Conservation (phyloP, 148 eudicot species). For the Cornus florida region DNA sequence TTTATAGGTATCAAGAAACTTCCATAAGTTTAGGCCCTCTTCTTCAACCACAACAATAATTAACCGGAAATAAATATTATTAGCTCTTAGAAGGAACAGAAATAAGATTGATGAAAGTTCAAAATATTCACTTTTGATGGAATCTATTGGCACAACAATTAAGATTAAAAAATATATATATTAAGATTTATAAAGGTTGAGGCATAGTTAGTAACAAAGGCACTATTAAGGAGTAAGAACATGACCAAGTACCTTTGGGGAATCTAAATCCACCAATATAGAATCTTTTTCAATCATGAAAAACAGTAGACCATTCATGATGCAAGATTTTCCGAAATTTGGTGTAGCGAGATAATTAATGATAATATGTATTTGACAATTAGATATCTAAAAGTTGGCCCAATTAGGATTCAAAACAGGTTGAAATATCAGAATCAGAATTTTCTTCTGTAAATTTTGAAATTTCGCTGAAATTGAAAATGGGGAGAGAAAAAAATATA, state of each 20-base stretch:
- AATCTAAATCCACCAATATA: not conserved
- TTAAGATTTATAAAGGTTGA: too few species aligned
- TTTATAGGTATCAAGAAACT: not conserved
- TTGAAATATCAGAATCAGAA: not conserved
- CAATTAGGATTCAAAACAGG: not conserved
- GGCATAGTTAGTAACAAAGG: too few species aligned
- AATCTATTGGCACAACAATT: not conserved
- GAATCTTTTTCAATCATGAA: not conserved
- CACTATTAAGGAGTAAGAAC: too few species aligned
- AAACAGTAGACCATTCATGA: not conserved
- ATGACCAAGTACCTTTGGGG: too few species aligned
- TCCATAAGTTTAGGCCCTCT: not conserved
- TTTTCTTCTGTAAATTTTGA: not conserved
- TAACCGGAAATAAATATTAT: not conserved
- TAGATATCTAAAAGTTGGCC: not conserved
- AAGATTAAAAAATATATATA: not conserved
- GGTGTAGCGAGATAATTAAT: too few species aligned
- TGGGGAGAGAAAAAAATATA: not conserved
- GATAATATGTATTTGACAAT: not conserved
- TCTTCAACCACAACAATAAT: constrained; percentile 5
- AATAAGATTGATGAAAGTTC: too few species aligned
- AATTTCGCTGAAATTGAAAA: not conserved
- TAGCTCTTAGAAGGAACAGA: too few species aligned
- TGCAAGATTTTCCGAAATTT: not conserved
- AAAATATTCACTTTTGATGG: not conserved